phyloP scores from a whole-genome alignment of 768 basidiomycete genomes.

The Floccularia luteovirens region DNA sequence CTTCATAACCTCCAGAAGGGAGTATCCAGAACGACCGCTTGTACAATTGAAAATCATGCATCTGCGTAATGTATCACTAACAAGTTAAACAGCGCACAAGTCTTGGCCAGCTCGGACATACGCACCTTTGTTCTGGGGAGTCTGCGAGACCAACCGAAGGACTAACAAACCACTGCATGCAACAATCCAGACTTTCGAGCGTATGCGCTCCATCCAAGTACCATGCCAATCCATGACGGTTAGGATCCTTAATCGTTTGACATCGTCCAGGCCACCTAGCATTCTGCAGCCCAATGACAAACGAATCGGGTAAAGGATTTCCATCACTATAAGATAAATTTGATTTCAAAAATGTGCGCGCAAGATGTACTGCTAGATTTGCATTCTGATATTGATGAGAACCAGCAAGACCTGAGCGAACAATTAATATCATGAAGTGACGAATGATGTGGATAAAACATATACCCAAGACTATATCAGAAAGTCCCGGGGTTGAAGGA shows the following conservation, averaged over 20 bases:
- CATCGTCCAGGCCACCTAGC: constrained; percentile 94
- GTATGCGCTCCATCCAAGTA: constrained; percentile 97
- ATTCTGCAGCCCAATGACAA: constrained; percentile 54
- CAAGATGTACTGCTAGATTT: constrained; percentile 70
- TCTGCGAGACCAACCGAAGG: constrained; percentile 42
- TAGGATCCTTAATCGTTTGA: constrained; percentile 69
- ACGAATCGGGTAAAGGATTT: constrained; percentile 37
- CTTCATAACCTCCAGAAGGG: constrained; percentile 59
- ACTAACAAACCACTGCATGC: constrained; percentile 81
- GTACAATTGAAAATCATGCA: constrained; percentile 96
- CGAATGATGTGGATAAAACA: constrained; percentile 1
- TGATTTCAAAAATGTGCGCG: constrained; percentile 50
- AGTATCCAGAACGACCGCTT: constrained; percentile 72
- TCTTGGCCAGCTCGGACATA: too few relatives aligned
- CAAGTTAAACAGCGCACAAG: too few relatives aligned
- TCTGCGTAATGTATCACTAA: too few relatives aligned
- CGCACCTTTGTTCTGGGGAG: background rate
- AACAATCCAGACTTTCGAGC: constrained; percentile 78
- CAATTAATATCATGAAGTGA: constrained; percentile 2
- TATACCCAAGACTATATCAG: constrained; percentile 55
- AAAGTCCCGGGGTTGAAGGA: constrained; percentile 39
- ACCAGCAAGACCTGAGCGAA: constrained; percentile 73
- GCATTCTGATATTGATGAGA: constrained; percentile 86
- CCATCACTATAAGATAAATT: constrained; percentile 17
- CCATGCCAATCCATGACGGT: constrained; percentile 55